phyloP scores from a whole-genome alignment of 306 rosid genomes.

The Potentilla sterilis region DNA sequence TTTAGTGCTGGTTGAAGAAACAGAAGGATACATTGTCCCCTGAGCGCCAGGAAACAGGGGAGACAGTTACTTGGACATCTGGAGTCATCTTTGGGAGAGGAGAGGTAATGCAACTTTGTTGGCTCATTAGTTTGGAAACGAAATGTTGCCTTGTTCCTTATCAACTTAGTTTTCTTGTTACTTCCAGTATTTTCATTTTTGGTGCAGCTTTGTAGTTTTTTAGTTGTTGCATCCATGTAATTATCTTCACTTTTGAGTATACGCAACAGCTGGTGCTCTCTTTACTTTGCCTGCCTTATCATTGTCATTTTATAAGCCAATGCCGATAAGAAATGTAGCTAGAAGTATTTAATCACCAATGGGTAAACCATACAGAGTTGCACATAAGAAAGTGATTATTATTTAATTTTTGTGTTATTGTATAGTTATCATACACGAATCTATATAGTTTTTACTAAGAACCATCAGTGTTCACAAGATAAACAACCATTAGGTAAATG shows the following conservation, averaged over 20 bases:
- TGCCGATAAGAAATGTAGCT: neutral
- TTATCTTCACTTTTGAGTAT: neutral
- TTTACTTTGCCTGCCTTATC: neutral
- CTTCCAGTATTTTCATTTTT: neutral
- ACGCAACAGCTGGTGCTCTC: neutral
- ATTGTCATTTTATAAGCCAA: neutral
- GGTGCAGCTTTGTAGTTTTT: neutral
- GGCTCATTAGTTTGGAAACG: neutral
- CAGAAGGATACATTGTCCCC: constrained; percentile 82
- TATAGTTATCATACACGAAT: neutral
- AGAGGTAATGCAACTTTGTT: constrained; percentile 51
- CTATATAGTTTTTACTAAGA: neutral
- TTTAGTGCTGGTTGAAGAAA: constrained; percentile 99
- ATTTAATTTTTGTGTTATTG: neutral
- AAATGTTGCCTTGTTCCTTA: neutral
- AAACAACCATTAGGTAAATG: neutral
- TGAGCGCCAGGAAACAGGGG: constrained; percentile 51
- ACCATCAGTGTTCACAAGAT: neutral
- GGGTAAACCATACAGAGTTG: neutral
- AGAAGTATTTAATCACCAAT: neutral
- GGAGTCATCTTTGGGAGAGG: constrained; percentile 89
- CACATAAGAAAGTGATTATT: neutral
- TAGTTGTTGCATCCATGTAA: neutral
- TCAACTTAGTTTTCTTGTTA: neutral
- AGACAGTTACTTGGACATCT: constrained; percentile 71